phyloP scores from a whole-genome alignment of 2,329 filamentous ascomycete genomes.

The Aspergillus flavus region DNA sequence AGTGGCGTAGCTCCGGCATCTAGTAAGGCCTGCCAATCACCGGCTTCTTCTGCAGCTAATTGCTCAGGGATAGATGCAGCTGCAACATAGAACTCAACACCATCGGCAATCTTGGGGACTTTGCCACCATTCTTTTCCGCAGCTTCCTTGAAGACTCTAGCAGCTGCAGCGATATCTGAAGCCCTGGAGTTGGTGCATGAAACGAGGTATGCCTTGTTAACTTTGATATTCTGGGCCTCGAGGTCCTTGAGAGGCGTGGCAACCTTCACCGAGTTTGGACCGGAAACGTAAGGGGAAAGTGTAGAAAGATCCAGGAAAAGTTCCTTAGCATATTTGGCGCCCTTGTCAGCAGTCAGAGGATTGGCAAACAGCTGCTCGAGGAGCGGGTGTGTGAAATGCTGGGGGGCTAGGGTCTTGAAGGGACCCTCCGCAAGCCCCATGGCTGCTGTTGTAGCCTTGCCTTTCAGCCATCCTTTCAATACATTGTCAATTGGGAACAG shows the following conservation, averaged over 20 bases:
- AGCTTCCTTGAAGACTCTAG: conserved; percentile 81
- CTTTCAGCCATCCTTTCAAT: conserved; percentile 72
- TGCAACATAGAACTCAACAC: conserved; percentile 86
- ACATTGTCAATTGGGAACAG: conserved; percentile 79
- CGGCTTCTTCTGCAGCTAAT: conserved; percentile 71
- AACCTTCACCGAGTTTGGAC: conserved; percentile 89
- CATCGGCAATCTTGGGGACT: conserved; percentile 69
- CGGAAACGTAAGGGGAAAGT: conserved; percentile 79
- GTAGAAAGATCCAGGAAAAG: conserved; percentile 82
- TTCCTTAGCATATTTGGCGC: conserved; percentile 79
- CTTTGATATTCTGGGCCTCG: conserved; percentile 70
- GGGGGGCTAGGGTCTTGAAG: conserved; percentile 50
- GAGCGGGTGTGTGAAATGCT: conserved; percentile 70
- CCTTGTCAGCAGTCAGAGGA: conserved; percentile 70
- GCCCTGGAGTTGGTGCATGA: conserved; percentile 86
- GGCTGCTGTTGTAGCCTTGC: conserved; percentile 72
- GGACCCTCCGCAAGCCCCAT: conserved; percentile 57
- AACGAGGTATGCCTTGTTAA: conserved; percentile 85
- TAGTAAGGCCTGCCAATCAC: conserved; percentile 82
- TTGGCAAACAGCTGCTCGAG: conserved; percentile 73
- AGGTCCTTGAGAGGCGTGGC: conserved; percentile 76
- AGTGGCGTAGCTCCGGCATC: conserved; percentile 76
- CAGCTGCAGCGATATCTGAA: conserved; percentile 80
- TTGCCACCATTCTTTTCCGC: conserved; percentile 61
- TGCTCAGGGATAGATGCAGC: conserved; percentile 83